These are phyloP conservation scores for Tephrocybe sp. DNA, from an alignment of 768 basidiomycete genomes.

Conservation along the genomic window DNA sequence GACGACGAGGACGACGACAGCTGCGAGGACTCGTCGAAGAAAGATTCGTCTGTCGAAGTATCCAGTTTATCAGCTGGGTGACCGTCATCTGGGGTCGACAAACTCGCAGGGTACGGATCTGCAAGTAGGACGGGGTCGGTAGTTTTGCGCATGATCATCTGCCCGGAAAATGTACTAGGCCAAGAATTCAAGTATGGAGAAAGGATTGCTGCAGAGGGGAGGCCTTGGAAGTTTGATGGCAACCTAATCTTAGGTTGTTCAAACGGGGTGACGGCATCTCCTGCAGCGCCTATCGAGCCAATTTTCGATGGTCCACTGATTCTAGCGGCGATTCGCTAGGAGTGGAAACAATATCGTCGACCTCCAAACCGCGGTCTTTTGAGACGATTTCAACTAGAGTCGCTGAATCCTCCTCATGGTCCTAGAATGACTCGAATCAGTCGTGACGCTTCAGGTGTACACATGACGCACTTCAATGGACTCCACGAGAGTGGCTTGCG, in stretches of 20 bases:
- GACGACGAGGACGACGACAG: conserved; percentile 30
- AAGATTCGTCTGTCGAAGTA: conserved; percentile 15
- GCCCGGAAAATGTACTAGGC: conserved; percentile 1
- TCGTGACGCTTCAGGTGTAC: background rate
- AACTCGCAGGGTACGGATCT: conserved; percentile 47
- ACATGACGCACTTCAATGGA: conserved; percentile 5
- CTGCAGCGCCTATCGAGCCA: background rate
- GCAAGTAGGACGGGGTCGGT: conserved; percentile 32
- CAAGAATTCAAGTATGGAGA: background rate
- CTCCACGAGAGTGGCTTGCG: background rate
- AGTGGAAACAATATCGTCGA: background rate
- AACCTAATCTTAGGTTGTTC: background rate
- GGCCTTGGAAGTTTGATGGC: background rate
- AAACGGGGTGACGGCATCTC: background rate
- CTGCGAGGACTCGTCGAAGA: conserved; percentile 19
- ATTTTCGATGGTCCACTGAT: no score
- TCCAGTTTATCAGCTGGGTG: conserved; percentile 5
- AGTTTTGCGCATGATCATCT: conserved; percentile 19
- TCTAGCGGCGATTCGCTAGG: background rate
- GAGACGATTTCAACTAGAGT: background rate
- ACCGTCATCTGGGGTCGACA: conserved; percentile 41
- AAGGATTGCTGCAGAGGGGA: background rate
- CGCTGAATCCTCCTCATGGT: background rate
- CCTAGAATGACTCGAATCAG: conserved; percentile 4
- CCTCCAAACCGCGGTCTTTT: background rate